These are phyloP conservation scores for Quercus robur DNA, from an alignment of 306 rosid genomes.

Conservation along the genomic window DNA sequence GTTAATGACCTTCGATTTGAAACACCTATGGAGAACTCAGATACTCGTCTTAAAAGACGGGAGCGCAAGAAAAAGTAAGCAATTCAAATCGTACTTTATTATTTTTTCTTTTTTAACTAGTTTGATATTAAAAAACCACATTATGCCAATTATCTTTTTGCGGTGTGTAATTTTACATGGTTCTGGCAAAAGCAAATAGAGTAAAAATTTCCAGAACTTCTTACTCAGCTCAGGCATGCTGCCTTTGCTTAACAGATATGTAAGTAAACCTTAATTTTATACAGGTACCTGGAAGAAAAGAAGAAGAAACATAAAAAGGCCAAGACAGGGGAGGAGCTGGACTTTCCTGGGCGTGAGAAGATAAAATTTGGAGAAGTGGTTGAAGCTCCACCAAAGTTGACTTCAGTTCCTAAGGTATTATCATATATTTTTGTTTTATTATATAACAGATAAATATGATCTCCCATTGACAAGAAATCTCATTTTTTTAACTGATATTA, in stretches of 20 bases:
- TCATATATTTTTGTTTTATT: constrained; percentile 6
- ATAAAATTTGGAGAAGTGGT: constrained; percentile 88
- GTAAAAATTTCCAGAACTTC: not conserved
- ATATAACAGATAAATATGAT: not conserved
- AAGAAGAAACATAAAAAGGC: constrained; percentile 66
- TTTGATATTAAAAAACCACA: not conserved
- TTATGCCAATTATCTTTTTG: not conserved
- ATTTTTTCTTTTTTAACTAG: not conserved
- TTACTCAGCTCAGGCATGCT: constrained; percentile 6
- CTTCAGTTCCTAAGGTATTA: constrained; percentile 61
- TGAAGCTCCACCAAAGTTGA: constrained; percentile 83
- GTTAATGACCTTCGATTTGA: constrained; percentile 81
- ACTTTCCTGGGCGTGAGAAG: constrained; percentile 71
- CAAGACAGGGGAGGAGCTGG: constrained; percentile 37
- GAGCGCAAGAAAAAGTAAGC: constrained; percentile 81
- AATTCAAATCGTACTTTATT: not conserved
- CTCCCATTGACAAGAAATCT: not conserved
- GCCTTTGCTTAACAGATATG: not conserved
- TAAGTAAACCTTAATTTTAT: constrained; percentile 9
- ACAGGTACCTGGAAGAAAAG: constrained; percentile 60
- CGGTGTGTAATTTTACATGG: not conserved
- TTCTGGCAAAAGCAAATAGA: not conserved
- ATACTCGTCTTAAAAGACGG: constrained; percentile 38
- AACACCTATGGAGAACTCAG: constrained; percentile 36
- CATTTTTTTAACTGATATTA: constrained; percentile 16